Evolutionary conservation across 352 stramenopile species (phyloP).

Genomic region (Pythium scleroteichum): DNA sequence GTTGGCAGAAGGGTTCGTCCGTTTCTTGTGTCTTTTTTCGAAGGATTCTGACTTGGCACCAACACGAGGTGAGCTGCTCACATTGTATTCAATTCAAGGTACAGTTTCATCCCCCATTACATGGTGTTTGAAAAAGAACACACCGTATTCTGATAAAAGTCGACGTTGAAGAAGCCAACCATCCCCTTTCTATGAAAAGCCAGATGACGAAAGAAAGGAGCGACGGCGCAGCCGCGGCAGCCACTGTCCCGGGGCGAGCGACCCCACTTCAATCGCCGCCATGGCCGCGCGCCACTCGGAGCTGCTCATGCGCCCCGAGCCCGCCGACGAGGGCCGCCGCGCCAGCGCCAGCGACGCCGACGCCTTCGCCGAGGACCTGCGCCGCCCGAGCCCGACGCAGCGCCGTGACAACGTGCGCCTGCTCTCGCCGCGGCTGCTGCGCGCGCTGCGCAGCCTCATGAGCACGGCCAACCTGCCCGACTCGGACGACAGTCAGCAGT

Average conservation of each 20-base stretch:
- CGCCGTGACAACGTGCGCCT: neutral
- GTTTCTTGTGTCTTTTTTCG: no score
- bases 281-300: neutral
- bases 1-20: no score
- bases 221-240: neutral
- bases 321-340: neutral
- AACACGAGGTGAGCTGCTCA: no score
- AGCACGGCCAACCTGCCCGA: neutral
- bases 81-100: neutral
- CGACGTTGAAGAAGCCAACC: constrained; percentile 11
- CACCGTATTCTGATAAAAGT: constrained; percentile 9
- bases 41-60: no score
- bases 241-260: neutral
- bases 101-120: neutral
- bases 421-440: constrained; percentile 11
- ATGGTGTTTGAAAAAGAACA: neutral
- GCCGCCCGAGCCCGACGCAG: constrained; percentile 3
- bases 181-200: constrained; percentile 1
- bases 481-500: constrained; percentile 12
- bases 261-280: neutral
- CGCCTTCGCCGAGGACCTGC: constrained; percentile 8
- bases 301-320: neutral
- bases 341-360: neutral
- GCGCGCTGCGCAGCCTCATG: constrained; percentile 18
- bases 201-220: constrained; percentile 11